Evolutionary conservation across 73 alveolate species (phyloP).

Genomic region (Symbiodinium natans): DNA sequence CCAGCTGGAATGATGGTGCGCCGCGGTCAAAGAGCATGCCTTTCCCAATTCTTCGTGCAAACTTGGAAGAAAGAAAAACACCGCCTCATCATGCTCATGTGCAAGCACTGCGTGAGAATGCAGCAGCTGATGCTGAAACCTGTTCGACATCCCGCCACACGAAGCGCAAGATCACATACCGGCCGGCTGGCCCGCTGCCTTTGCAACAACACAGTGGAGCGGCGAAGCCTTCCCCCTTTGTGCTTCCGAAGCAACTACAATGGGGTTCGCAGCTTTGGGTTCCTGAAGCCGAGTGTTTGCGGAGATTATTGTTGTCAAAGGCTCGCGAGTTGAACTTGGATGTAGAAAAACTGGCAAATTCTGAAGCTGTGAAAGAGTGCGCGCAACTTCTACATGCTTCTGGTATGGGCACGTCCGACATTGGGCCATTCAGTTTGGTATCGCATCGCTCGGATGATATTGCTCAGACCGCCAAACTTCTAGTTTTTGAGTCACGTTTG

Average conservation of each 20-base stretch:
- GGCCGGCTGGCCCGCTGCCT: neutral
- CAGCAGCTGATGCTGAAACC: neutral
- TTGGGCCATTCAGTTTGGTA: neutral
- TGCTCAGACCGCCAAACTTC: neutral
- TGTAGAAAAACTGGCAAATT: neutral
- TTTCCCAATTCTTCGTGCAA: neutral
- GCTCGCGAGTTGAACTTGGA: neutral
- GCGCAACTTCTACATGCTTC: neutral
- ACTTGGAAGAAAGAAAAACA: neutral
- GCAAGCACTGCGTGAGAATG: neutral
- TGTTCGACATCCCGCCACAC: too few relatives aligned
- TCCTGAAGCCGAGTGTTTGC: neutral
- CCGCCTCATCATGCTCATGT: neutral
- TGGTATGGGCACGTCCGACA: neutral
- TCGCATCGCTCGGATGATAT: neutral
- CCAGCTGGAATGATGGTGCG: neutral
- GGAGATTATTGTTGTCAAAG: neutral
- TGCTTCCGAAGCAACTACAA: neutral
- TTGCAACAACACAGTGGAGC: neutral
- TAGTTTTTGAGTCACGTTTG: neutral
- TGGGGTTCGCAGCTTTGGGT: neutral
- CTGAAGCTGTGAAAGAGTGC: neutral
- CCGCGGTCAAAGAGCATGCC: neutral
- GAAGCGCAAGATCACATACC: neutral
- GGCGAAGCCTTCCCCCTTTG: too few relatives aligned